A percentile compares a stretch with the other conserved stretches of the same genome.
Conservation (phyloP, 1,139 yeast genomes). For the Candida sanyaensis region DNA sequence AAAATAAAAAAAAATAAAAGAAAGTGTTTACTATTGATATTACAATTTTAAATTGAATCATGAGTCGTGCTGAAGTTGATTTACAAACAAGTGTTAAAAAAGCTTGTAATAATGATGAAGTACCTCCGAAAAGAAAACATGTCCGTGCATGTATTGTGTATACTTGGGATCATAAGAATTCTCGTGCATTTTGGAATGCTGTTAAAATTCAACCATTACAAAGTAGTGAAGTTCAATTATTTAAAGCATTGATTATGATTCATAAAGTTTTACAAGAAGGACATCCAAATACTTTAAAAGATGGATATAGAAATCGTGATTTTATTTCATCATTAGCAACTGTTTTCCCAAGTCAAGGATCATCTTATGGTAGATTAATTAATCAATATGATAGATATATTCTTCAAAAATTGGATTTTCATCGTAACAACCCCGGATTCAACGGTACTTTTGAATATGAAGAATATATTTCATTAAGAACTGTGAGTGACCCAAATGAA, state of each 20-base stretch:
- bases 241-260: slow-evolving; percentile 83
- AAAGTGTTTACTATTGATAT: too few species aligned
- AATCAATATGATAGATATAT: slow-evolving; percentile 74
- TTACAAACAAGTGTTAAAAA: slow-evolving; percentile 73
- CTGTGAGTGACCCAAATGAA: slow-evolving; percentile 92
- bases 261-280: slow-evolving; percentile 98
- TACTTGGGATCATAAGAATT: slow-evolving; percentile 94
- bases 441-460: slow-evolving; percentile 96
- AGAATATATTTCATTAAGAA: slow-evolving; percentile 84
- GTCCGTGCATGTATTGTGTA: slow-evolving; percentile 92
- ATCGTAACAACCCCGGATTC: slow-evolving; percentile 82
- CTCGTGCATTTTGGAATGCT: slow-evolving; percentile 85
- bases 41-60: slow-evolving; percentile 13
- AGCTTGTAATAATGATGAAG: slow-evolving; percentile 84
- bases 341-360: slow-evolving; percentile 43
- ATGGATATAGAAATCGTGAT: slow-evolving; percentile 71
- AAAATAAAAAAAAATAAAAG: too few species aligned
- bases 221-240: slow-evolving; percentile 78
- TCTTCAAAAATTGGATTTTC: slow-evolving; percentile 76
- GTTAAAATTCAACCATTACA: slow-evolving; percentile 80
- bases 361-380: slow-evolving; percentile 72
- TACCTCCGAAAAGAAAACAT: slow-evolving; percentile 94
- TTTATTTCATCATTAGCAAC: slow-evolving; percentile 43
- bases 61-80: slow-evolving; percentile 60
- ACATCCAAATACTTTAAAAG: slow-evolving; percentile 80